These are phyloP conservation scores for Madurella mycetomatis DNA, from an alignment of 2,329 filamentous ascomycete genomes.

Conservation along the genomic window DNA sequence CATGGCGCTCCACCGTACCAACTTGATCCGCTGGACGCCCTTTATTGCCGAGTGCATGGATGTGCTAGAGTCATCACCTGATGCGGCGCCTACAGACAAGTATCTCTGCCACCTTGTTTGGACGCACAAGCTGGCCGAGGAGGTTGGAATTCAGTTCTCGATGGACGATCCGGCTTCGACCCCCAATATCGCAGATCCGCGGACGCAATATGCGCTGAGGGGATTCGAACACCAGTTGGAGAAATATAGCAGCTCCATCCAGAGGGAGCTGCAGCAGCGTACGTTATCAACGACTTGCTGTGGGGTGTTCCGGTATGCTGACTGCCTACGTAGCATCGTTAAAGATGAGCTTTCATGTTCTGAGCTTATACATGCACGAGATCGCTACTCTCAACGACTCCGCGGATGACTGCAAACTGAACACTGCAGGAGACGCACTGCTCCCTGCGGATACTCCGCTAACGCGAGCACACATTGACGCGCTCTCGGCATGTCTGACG, in stretches of 20 bases:
- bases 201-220: slow-evolving; percentile 60
- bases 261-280: slow-evolving; percentile 52
- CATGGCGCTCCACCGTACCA: slow-evolving; percentile 58
- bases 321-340: slow-evolving; percentile 50
- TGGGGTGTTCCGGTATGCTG: slow-evolving; percentile 8
- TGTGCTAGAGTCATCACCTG: slow-evolving; percentile 48
- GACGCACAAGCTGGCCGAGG: slow-evolving; percentile 61
- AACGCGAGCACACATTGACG: slow-evolving; percentile 59
- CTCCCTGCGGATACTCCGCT: slow-evolving; percentile 36
- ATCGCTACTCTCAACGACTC: slow-evolving; percentile 65
- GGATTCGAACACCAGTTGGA: slow-evolving; percentile 62
- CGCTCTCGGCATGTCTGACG: slow-evolving; percentile 61
- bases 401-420: slow-evolving; percentile 47
- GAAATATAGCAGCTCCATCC: slow-evolving; percentile 53
- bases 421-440: slow-evolving; percentile 42
- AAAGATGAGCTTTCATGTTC: slow-evolving; percentile 57
- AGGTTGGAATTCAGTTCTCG: slow-evolving; percentile 61
- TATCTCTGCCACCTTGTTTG: slow-evolving; percentile 57
- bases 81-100: slow-evolving; percentile 53
- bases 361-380: slow-evolving; percentile 73
- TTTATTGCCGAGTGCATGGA: slow-evolving; percentile 60
- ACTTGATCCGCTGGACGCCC: slow-evolving; percentile 54
- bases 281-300: slow-evolving; percentile 31
- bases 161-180: slow-evolving; percentile 58
- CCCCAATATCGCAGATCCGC: slow-evolving; percentile 55